Evolutionary conservation across 2,329 filamentous ascomycete genomes (phyloP).

Genomic region (Sporothrix globosa): DNA sequence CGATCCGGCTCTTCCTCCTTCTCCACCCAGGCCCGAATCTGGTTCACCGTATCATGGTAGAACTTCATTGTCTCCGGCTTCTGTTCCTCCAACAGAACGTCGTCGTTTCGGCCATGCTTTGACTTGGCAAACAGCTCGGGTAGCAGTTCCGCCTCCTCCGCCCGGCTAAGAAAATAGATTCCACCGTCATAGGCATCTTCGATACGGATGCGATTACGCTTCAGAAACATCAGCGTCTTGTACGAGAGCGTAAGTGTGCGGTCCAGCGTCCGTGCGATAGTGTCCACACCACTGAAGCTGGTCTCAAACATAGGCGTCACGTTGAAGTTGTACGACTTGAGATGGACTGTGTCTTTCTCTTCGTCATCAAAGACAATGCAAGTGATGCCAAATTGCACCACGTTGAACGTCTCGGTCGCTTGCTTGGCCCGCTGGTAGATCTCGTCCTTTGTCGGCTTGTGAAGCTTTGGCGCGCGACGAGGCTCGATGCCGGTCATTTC

Average conservation of each 20-base stretch:
- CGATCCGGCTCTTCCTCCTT: constrained; percentile 7
- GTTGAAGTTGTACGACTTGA: constrained; percentile 41
- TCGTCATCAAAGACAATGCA: constrained; percentile 37
- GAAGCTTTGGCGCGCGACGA: background rate
- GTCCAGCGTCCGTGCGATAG: constrained; percentile 38
- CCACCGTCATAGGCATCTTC: constrained; percentile 39
- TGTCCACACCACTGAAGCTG: constrained; percentile 18
- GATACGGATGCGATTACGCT: constrained; percentile 39
- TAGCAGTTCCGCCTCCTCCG: constrained; percentile 34
- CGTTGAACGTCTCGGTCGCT: constrained; percentile 42
- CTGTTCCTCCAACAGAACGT: constrained; percentile 25
- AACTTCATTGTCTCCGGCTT: constrained; percentile 34
- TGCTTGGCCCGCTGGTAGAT: constrained; percentile 41
- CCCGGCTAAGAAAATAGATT: constrained; percentile 42
- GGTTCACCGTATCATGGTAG: constrained; percentile 21
- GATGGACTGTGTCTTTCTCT: constrained; percentile 29
- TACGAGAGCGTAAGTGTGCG: constrained; percentile 41
- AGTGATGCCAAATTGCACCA: constrained; percentile 47
- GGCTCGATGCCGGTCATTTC: constrained; percentile 46
- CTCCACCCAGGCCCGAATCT: constrained; percentile 32
- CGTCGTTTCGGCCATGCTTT: background rate
- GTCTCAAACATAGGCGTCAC: constrained; percentile 42
- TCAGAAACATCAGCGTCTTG: constrained; percentile 42
- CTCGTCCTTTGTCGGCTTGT: constrained; percentile 28
- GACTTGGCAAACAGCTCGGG: constrained; percentile 23